phyloP scores from a whole-genome alignment of 2,329 filamentous ascomycete species.

The Fusarium sp. region DNA sequence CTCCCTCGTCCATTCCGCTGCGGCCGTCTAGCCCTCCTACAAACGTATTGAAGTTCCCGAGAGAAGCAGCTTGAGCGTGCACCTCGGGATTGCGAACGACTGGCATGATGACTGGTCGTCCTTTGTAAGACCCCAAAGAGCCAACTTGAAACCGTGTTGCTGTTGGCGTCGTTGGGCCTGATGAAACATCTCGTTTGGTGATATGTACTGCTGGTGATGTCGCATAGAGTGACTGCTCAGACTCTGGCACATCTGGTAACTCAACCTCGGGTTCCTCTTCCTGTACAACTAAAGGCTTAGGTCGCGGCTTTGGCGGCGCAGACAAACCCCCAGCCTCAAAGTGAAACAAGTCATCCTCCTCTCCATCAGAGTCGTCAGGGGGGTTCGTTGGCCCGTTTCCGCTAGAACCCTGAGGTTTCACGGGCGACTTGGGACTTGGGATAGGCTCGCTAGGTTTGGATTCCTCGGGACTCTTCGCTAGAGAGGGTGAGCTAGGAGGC shows the following conservation, averaged over 20 bases:
- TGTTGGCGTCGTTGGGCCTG: slow-evolving; percentile 46
- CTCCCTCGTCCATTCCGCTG: slow-evolving; percentile 59
- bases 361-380: slow-evolving; percentile 26
- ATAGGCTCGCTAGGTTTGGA: slow-evolving; percentile 2
- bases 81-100: slow-evolving; percentile 61
- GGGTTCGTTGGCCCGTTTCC: background rate
- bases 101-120: slow-evolving; percentile 62
- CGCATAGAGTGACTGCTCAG: slow-evolving; percentile 49
- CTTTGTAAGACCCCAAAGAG: slow-evolving; percentile 65
- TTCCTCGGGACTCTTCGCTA: slow-evolving; percentile 21
- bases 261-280: slow-evolving; percentile 51
- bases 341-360: slow-evolving; percentile 57
- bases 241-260: slow-evolving; percentile 36
- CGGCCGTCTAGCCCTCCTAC: slow-evolving; percentile 65
- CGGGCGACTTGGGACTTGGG: slow-evolving; percentile 4
- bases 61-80: slow-evolving; percentile 58
- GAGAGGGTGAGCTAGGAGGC: slow-evolving; percentile 23
- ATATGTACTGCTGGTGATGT: slow-evolving; percentile 59
- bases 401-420: slow-evolving; percentile 4
- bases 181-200: slow-evolving; percentile 41
- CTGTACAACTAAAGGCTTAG: slow-evolving; percentile 40
- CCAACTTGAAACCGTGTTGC: slow-evolving; percentile 50
- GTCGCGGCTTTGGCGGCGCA: slow-evolving; percentile 42
- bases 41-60: slow-evolving; percentile 62
- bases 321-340: slow-evolving; percentile 54